Evolutionary conservation across 75 land plant genomes (phyloP).

Genomic region (Pinus tabuliformis): DNA sequence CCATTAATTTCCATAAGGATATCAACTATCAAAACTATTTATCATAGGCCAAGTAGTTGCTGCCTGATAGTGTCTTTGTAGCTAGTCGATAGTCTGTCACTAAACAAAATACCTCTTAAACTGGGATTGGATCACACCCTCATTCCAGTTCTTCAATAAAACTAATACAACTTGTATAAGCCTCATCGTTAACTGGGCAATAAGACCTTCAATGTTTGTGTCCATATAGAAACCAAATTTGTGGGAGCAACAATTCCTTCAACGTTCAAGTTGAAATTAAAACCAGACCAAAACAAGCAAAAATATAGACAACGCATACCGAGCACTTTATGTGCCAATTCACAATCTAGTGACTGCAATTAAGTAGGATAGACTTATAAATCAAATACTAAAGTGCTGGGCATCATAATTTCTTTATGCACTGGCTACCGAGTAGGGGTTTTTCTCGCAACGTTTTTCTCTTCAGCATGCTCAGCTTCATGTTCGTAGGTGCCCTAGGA

Average conservation of each 20-base stretch:
- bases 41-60: neutral
- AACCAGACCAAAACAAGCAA: too few species aligned
- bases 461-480: slow-evolving; percentile 4
- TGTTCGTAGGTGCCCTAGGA: slow-evolving; percentile 16
- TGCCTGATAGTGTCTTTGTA: neutral
- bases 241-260: too few species aligned
- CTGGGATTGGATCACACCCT: too few species aligned
- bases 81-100: neutral
- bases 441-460: neutral
- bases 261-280: too few species aligned
- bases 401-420: neutral
- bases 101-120: neutral
- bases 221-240: too few species aligned
- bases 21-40: neutral
- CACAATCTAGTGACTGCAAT: slow-evolving; percentile 1
- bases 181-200: too few species aligned
- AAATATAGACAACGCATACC: too few species aligned
- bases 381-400: neutral
- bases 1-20: neutral
- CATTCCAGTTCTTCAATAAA: too few species aligned
- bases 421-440: neutral
- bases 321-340: neutral
- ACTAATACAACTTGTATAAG: too few species aligned
- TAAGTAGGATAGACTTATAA: neutral
- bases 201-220: too few species aligned